Evolutionary conservation across 2,329 filamentous ascomycete genomes (phyloP), one percentile per base, ranked within the genome.

Genomic region (Paecilomyces sp.): DNA sequence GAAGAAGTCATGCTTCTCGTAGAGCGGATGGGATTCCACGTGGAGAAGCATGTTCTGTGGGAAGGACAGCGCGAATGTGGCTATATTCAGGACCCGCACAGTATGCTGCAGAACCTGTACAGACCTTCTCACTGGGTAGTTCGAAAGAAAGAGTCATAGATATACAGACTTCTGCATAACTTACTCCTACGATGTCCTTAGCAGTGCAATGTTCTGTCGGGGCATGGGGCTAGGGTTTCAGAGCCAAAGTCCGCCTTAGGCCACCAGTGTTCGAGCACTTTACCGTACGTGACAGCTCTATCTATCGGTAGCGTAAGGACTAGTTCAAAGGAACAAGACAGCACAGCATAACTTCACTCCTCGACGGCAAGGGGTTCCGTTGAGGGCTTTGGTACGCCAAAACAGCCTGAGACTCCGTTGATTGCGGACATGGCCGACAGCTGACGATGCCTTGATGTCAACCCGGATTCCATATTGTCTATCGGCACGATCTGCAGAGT

Each of bases 21-120:
- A 1, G 78, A 86, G 65, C 82, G 82, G 59, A 77, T 93, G 67
- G 94, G 92, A 0, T 99, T 99, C 69, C 79, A 78, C 4, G 78
- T 99, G 6, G 85, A 90, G 68, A 81, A 79, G 64, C 81, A 83
- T 56, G 80, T 88, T 70, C 79, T 79, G 1, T 81, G 79, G 1
- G 75, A 87, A n/a, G 79, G 83, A 61, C 87, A 89, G 12, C 64
- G 62, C 31, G 61, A 66, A 47, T 75, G 74, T 62, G 92, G 92
- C 7, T 99, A 99, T 71, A 94, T 97, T 55, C 89, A 92, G 66
- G 90, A 97, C 69, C 77, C 83, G 13, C 78, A 86, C 57, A 96
- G 92, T 69, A 94, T 99, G 91, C 77, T 97, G 67, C 88, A 89
- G 71, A 94, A 88, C 59, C 83, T 85, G 5, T 99, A 97, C 73